phyloP scores from a whole-genome alignment of 2,329 filamentous ascomycete genomes.

The Penicillium sp. region DNA sequence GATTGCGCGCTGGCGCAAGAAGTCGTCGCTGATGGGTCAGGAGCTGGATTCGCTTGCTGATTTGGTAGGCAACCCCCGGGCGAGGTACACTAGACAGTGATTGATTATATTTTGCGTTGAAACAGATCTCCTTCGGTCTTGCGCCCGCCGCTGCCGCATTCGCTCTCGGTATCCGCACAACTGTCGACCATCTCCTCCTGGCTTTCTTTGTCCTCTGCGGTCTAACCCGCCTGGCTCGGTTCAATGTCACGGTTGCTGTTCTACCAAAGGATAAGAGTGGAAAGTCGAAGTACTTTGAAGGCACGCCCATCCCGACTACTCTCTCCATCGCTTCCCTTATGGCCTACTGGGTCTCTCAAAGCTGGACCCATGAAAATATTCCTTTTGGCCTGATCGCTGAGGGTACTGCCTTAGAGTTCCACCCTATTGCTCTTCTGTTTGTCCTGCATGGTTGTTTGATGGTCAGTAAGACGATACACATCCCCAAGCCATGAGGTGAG shows the following conservation, averaged over 20 bases:
- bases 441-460: constrained; percentile 87
- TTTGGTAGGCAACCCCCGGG: constrained; percentile 59
- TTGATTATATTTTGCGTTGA: constrained; percentile 7
- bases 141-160: constrained; percentile 85
- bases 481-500: constrained; percentile 70
- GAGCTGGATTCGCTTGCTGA: constrained; percentile 95
- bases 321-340: constrained; percentile 77
- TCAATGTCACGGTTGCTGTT: constrained; percentile 90
- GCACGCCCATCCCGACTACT: constrained; percentile 90
- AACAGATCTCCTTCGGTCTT: constrained; percentile 89
- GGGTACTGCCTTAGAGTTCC: constrained; percentile 73
- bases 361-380: constrained; percentile 75
- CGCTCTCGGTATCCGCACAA: constrained; percentile 79
- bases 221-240: constrained; percentile 86
- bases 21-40: constrained; percentile 96
- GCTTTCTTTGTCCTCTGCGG: constrained; percentile 93
- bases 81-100: background rate
- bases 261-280: constrained; percentile 89
- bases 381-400: constrained; percentile 68
- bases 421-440: constrained; percentile 78
- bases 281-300: constrained; percentile 95
- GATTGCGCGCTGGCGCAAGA: constrained; percentile 92
- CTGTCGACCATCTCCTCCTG: constrained; percentile 74
- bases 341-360: constrained; percentile 81
- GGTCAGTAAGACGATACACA: constrained; percentile 91